A percentile compares a stretch with the other conserved stretches of the same genome.
Evolutionary conservation across 2,329 filamentous ascomycete species (phyloP).

Genomic region (Sarocladium oryzae): DNA sequence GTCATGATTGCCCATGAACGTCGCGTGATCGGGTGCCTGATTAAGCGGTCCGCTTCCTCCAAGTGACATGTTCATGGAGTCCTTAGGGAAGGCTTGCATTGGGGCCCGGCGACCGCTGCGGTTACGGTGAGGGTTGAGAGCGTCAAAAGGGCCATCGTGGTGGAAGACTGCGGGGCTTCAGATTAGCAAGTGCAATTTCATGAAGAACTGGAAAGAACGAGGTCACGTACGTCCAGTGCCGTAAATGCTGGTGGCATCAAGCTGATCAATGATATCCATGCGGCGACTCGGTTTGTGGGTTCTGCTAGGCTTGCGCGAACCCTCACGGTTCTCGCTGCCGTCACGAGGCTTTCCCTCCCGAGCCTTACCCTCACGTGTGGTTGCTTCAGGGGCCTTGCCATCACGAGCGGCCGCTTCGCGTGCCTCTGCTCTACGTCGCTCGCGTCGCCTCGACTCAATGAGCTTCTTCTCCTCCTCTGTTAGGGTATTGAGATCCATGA

Average conservation of each 20-base stretch:
- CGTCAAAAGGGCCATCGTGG: conserved; percentile 95
- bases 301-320: conserved; percentile 26
- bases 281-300: conserved; percentile 41
- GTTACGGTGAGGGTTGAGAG: conserved; percentile 91
- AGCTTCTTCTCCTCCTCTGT: conserved; percentile 45
- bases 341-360: conserved; percentile 12
- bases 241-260: conserved; percentile 94
- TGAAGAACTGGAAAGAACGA: not conserved
- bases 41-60: conserved; percentile 84
- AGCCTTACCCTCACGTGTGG: not conserved
- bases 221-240: conserved; percentile 72
- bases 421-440: conserved; percentile 18
- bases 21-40: conserved; percentile 71
- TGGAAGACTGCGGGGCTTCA: conserved; percentile 70
- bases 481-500: conserved; percentile 53
- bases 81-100: conserved; percentile 93
- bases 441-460: conserved; percentile 28
- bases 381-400: conserved; percentile 4
- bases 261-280: conserved; percentile 89
- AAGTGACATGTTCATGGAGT: conserved; percentile 85
- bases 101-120: conserved; percentile 74
- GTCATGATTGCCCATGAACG: conserved; percentile 74
- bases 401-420: conserved; percentile 13
- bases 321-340: conserved; percentile 17
- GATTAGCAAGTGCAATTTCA: not conserved